phyloP scores from a whole-genome alignment of 352 stramenopile genomes.

The Phytophthora hybrid region DNA sequence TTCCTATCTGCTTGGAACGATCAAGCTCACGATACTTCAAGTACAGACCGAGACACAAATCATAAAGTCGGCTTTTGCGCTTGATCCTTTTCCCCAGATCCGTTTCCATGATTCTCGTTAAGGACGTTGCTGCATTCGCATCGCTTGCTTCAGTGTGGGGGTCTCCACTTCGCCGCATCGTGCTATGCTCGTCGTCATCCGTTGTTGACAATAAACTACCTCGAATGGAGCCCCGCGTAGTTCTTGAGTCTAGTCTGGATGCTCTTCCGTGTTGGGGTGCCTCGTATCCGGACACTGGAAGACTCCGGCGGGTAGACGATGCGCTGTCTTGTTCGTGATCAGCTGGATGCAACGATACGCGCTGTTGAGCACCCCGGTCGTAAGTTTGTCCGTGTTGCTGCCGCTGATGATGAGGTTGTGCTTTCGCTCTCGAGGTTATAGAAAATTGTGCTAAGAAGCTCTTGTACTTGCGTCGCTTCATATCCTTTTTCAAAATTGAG shows the following conservation, averaged over 20 bases:
- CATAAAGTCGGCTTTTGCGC: conserved; percentile 66
- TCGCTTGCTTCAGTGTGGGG: conserved; percentile 15
- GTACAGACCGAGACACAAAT: conserved; percentile 63
- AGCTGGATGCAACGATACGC: conserved; percentile 7
- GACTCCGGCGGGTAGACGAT: conserved; percentile 18
- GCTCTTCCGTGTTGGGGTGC: conserved; percentile 8
- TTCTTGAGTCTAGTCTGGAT: conserved; percentile 8
- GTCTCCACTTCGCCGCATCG: conserved; percentile 1
- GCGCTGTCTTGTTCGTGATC: not conserved
- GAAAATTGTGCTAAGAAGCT: conserved; percentile 43
- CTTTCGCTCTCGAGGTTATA: conserved; percentile 28
- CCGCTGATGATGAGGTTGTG: conserved; percentile 16
- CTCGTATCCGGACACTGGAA: conserved; percentile 18
- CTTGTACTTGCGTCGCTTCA: conserved; percentile 48
- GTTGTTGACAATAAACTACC: conserved; percentile 3
- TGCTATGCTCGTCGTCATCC: conserved; percentile 8
- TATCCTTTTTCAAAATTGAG: conserved; percentile 63
- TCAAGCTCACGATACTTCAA: conserved; percentile 66
- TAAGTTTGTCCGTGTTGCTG: conserved; percentile 3
- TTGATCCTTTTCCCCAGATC: conserved; percentile 62
- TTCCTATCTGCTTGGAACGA: conserved; percentile 58
- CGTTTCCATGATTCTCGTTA: conserved; percentile 74
- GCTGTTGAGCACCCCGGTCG: conserved; percentile 20
- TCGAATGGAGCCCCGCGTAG: conserved; percentile 8
- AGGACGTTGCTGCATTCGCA: conserved; percentile 12